phyloP scores from a whole-genome alignment of 2,329 filamentous ascomycete species.

The Coniochaeta prunicola region DNA sequence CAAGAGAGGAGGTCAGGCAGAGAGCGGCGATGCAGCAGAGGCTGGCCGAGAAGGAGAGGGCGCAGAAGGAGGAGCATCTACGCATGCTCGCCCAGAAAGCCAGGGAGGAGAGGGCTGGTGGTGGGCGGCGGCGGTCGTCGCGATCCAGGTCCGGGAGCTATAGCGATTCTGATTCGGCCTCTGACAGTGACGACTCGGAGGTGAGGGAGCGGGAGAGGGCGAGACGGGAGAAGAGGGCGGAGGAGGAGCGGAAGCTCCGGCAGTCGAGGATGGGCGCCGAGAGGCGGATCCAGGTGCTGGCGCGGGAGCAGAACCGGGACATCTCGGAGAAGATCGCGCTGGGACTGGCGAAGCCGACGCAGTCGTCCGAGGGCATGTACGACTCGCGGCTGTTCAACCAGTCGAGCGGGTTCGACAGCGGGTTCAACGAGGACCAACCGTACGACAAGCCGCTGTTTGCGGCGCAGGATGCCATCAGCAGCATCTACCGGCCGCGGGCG shows the following conservation, averaged over 20 bases:
- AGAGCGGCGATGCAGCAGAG: conserved; percentile 92
- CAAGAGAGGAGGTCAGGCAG: conserved; percentile 90
- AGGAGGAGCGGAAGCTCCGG: conserved; percentile 82
- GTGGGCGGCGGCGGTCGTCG: conserved; percentile 26
- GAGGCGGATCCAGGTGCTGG: conserved; percentile 84
- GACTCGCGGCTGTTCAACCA: conserved; percentile 95
- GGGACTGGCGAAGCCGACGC: conserved; percentile 88
- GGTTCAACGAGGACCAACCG: conserved; percentile 94
- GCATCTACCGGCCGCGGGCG: conserved; percentile 79
- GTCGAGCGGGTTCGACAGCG: conserved; percentile 79
- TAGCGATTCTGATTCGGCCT: conserved; percentile 42
- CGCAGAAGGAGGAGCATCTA: conserved; percentile 86
- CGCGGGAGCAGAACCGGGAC: conserved; percentile 90
- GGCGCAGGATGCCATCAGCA: conserved; percentile 88
- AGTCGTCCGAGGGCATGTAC: conserved; percentile 91
- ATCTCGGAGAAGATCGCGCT: conserved; percentile 96
- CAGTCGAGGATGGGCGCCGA: conserved; percentile 96
- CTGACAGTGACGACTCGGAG: conserved; percentile 58
- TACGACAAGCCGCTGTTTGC: conserved; percentile 98
- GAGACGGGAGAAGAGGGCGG: conserved; percentile 68
- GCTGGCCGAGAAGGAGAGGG: conserved; percentile 92
- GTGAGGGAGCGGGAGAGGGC: conserved; percentile 69
- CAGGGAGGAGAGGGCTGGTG: conserved; percentile 66
- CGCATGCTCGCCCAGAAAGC: conserved; percentile 85
- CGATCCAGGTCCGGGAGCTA: conserved; percentile 42